Evolutionary conservation across 257 asterid genomes (phyloP), one percentile per base, ranked within the genome.

Genomic region (Apocynum venetum): DNA sequence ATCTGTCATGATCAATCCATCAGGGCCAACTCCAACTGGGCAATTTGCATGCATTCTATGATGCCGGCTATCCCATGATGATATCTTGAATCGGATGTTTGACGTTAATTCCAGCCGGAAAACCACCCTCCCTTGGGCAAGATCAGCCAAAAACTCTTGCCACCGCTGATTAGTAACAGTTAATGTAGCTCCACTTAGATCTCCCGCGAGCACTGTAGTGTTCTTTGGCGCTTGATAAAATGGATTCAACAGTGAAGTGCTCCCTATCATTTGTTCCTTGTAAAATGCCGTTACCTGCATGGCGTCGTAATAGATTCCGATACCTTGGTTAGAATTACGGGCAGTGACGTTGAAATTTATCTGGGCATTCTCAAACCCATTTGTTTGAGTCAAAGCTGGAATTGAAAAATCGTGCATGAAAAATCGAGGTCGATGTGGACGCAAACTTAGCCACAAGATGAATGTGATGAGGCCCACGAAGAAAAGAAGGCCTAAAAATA

Each of bases 351-450:
- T 90, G 89, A 87, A 93, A 79, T 81, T 40, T n/a, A 94, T 79
- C 59, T 73, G 84, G 70, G 89, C 88, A 41, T 83, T 83, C 3
- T 79, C 81, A 65, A 71, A 80, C 5, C 96, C 96, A 14, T 40
- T 72, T 56, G 51, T 75, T 44, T 84, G 89, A 61, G 85, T 78
- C 38, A 87, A 14, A 6, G 82, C 85, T 12, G 91, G 97, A 19
- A 93, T 72, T 0, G 97, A 87, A 78, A 96, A 93, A 1, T 85
- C 88, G 0, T 84, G 85, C 77, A 91, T 46, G 87, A 79, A 86
- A 85, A 96, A 83, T 11, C 97, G 72, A 57, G 99, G 99, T 44
- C 98, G 80, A 82, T 96, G 99, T 47, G 99, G 99, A 20, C 98
- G 93, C 35, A 96, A 77, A 73, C 97, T 91, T 53, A 93, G 91